Base-by-base conservation (phyloP, 192 early-diverging fungal genomes). In the Backusella liffmaniae region DNA sequence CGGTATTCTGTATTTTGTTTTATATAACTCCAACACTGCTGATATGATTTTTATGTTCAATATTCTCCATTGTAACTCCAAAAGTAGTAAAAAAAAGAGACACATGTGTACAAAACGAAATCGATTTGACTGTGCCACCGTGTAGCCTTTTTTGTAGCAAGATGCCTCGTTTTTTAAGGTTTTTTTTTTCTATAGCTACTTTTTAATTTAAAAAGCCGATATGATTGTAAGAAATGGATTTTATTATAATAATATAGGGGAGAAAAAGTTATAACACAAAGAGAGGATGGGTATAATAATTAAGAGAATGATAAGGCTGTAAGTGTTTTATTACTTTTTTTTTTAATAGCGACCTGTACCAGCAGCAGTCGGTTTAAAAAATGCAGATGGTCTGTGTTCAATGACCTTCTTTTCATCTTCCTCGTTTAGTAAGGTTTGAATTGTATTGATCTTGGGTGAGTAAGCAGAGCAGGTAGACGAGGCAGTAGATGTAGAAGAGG, bases 401-500 rank as follows among this genome's bases (percentile, higher is more conserved):
- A 35, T 35, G 66, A 67, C 56, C 23, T 62, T 67, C 35, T 35
- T 67, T 67, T 67, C 34, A 2, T 67, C 66, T n/a, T 67, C 44
- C n/a, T 49, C 39, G 42, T 71, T 71, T 32, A 71, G 21, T 49
- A 71, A 49, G 15, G 70, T 71, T 49, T 46, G 70, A 32, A 71
- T 73, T n/a, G 72, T 59, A 59, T 73, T 73, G n/a, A 59, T 59
- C 32, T 73, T 73, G 18, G 72, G 53, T 36, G 46, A 59, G 0
- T 49, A 73, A 59, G 16, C 29, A 21, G 72, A 73, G 23, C 70
- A 71, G 5, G 44, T 66, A 44, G 73, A 74, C 44, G 73, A 74
- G 15, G 73, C 32, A 42, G 73, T 66, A 18, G 73, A 74, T n/a
- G 73, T 66, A 29, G 73, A 74, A 44, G 65, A 74, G 34, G 73